Conservation (phyloP, 257 asterid species). For the Capsicum baccatum region DNA sequence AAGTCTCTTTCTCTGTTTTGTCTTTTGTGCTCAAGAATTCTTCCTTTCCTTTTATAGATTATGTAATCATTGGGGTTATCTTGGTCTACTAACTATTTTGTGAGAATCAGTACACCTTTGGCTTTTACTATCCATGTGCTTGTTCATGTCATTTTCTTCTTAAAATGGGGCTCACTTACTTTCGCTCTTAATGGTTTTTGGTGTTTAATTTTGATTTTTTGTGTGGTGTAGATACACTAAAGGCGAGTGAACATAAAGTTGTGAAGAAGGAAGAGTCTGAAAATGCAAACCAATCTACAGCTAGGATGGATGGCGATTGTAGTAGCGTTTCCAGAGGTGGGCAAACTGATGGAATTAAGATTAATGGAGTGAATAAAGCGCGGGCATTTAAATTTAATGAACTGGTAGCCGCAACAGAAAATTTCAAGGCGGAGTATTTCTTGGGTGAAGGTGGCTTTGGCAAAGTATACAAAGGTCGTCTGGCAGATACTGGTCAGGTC, state of each 20-base stretch:
- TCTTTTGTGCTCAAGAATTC: constrained; percentile 18
- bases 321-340: constrained; percentile 33
- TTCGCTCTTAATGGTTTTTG: background rate
- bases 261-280: constrained; percentile 46
- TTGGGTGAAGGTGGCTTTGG: constrained; percentile 85
- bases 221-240: constrained; percentile 42
- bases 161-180: constrained; percentile 10
- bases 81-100: background rate
- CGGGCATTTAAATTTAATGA: constrained; percentile 37
- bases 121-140: constrained; percentile 22
- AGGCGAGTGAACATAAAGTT: constrained; percentile 39
- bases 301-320: constrained; percentile 32
- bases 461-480: constrained; percentile 60
- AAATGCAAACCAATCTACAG: constrained; percentile 39
- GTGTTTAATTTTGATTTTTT: constrained; percentile 28
- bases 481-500: constrained; percentile 61
- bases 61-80: constrained; percentile 33
- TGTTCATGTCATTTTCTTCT: constrained; percentile 31
- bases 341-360: constrained; percentile 27
- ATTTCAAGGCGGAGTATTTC: constrained; percentile 55
- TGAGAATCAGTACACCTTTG: constrained; percentile 33
- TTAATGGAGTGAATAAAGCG: constrained; percentile 32
- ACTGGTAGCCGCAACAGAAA: constrained; percentile 56
- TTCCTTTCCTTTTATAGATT: constrained; percentile 26
- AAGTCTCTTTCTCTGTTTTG: constrained; percentile 23